Conservation (phyloP, 2,329 filamentous ascomycete species). For the Lecanicillium sp. region DNA sequence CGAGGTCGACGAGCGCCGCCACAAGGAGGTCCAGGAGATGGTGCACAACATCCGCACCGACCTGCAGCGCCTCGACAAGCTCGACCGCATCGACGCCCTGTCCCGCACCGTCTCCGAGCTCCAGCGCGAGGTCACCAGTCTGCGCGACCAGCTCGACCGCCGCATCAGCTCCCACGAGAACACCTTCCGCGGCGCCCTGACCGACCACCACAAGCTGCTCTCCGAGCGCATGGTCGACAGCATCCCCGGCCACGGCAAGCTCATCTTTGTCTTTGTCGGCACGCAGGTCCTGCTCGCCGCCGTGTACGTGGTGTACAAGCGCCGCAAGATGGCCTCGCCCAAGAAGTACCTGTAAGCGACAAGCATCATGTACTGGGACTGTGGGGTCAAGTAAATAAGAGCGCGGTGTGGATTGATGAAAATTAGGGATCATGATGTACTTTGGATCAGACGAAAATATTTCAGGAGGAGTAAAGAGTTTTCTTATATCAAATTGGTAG, state of each 20-base stretch:
- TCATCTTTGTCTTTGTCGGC: slow-evolving; percentile 66
- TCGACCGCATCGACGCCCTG: slow-evolving; percentile 40
- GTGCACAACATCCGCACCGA: slow-evolving; percentile 42
- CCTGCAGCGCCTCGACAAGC: slow-evolving; percentile 36
- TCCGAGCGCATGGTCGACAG: slow-evolving; percentile 42
- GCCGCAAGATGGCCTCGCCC: slow-evolving; percentile 65
- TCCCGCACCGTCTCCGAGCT: slow-evolving; percentile 44
- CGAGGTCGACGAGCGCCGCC: slow-evolving; percentile 47
- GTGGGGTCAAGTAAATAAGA: no score
- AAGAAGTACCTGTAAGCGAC: slow-evolving; percentile 81
- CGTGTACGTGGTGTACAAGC: slow-evolving; percentile 74
- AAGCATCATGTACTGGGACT: no score
- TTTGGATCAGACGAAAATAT: no score
- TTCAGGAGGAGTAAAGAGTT: no score
- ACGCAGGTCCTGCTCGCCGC: slow-evolving; percentile 66
- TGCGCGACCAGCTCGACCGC: slow-evolving; percentile 49
- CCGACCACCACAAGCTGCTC: slow-evolving; percentile 44
- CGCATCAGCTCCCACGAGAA: slow-evolving; percentile 46
- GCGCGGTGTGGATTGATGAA: no score
- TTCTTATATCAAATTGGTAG: no score
- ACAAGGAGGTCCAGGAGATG: slow-evolving; percentile 46
- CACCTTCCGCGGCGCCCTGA: slow-evolving; percentile 46
- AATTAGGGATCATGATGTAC: no score
- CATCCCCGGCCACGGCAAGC: slow-evolving; percentile 43
- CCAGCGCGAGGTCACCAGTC: slow-evolving; percentile 51